Conservation (phyloP, 768 basidiomycete genomes). For the Lentinula detonsa region DNA sequence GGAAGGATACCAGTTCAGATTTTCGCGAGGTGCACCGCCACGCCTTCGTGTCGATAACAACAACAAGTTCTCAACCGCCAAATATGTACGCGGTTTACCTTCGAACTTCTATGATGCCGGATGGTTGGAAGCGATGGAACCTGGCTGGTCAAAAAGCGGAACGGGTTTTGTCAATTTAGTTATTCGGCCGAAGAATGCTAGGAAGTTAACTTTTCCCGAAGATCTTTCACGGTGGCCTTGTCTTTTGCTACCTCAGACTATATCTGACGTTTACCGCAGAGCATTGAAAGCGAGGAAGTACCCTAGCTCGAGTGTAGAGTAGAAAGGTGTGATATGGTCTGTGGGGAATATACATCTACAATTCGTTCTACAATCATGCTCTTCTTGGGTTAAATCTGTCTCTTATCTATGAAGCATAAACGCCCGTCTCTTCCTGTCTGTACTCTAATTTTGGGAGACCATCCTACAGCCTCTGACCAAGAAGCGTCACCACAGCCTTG, state of each 20-base stretch:
- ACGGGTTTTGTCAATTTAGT: background rate
- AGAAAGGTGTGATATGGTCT: no score
- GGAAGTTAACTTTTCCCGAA: background rate
- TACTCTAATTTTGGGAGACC: no score
- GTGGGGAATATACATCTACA: no score
- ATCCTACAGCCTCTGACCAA: no score
- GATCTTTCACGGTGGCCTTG: background rate
- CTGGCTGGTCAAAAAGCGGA: background rate
- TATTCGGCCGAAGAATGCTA: background rate
- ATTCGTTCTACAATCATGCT: no score
- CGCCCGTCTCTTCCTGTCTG: no score
- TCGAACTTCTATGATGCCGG: background rate
- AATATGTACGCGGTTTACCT: background rate
- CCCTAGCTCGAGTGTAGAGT: no score
- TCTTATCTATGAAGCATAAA: no score
- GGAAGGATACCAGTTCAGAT: background rate
- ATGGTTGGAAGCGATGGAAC: background rate
- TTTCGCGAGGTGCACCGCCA: background rate
- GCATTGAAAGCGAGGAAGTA: no score
- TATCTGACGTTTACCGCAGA: no score
- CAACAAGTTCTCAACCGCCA: background rate
- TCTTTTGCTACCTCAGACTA: background rate
- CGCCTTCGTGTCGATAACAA: background rate
- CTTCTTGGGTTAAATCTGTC: no score
- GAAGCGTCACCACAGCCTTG: no score